Percentiles rank a stretch among this genome's conserved stretches.
phyloP scores from a whole-genome alignment of 2,329 filamentous ascomycete species.

The Phaeosphaeriaceae sp. region DNA sequence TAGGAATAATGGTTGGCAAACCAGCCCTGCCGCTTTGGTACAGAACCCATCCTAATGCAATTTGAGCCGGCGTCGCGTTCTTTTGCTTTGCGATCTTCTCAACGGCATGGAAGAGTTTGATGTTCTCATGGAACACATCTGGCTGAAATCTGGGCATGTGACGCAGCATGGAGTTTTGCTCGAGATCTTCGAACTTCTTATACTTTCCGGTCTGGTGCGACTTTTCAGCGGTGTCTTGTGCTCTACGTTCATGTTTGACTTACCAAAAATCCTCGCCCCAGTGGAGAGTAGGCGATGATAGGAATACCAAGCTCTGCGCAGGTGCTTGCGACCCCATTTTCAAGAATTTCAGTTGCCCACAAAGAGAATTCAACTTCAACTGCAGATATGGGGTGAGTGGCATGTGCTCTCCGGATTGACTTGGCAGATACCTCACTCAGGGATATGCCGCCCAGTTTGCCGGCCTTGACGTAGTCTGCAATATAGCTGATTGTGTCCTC shows the following conservation, averaged over 20 bases:
- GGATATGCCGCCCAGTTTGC: constrained; percentile 56
- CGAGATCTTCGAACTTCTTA: constrained; percentile 62
- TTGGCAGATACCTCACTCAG: constrained; percentile 55
- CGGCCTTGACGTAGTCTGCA: constrained; percentile 47
- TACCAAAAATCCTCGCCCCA: constrained; percentile 66
- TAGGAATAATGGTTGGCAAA: constrained; percentile 67
- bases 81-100: constrained; percentile 67
- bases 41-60: constrained; percentile 70
- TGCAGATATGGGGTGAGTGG: constrained; percentile 62
- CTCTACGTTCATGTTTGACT: constrained; percentile 10
- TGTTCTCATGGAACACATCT: constrained; percentile 69
- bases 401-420: constrained; percentile 57
- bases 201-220: constrained; percentile 49
- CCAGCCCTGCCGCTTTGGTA: constrained; percentile 59
- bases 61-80: constrained; percentile 65
- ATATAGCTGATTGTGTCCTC: constrained; percentile 55
- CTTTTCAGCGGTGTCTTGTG: constrained; percentile 18
- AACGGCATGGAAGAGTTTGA: constrained; percentile 68
- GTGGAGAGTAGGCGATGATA: constrained; percentile 71
- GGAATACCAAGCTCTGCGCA: constrained; percentile 71
- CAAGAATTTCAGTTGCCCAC: constrained; percentile 63
- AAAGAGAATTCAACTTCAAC: constrained; percentile 69
- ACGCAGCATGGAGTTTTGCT: constrained; percentile 61
- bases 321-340: constrained; percentile 64
- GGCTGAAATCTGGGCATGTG: constrained; percentile 67